These are phyloP conservation scores for Cutaneotrichosporon mucoides DNA, from an alignment of 1,284 basidiomycete species.

Conservation along the genomic window DNA sequence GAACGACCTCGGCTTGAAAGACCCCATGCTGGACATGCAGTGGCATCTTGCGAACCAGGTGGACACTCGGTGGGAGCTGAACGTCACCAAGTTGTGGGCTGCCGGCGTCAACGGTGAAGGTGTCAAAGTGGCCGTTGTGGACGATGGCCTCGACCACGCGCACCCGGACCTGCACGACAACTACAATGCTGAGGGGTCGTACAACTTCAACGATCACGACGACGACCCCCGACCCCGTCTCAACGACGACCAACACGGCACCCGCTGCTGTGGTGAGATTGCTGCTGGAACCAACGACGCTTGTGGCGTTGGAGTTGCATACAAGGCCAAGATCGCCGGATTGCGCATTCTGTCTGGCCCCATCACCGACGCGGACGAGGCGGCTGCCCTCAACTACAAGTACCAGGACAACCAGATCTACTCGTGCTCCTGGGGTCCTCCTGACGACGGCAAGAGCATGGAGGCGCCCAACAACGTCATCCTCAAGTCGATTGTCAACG, in stretches of 20 bases:
- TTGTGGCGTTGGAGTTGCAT: conserved; percentile 93
- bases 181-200: conserved; percentile 83
- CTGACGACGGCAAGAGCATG: conserved; percentile 93
- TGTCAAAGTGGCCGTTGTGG: conserved; percentile 85
- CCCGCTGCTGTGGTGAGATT: conserved; percentile 95
- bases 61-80: conserved; percentile 52
- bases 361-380: conserved; percentile 97
- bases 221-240: conserved; percentile 81
- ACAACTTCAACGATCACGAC: conserved; percentile 95
- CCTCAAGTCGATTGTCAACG: conserved; percentile 90
- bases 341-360: conserved; percentile 92
- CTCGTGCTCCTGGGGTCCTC: conserved; percentile 97
- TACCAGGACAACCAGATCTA: conserved; percentile 91
- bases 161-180: conserved; percentile 83
- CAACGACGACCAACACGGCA: conserved; percentile 93
- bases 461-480: conserved; percentile 91
- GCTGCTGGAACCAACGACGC: conserved; percentile 82
- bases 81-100: conserved; percentile 58
- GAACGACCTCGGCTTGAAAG: conserved; percentile 62
- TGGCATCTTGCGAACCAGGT: conserved; percentile 67
- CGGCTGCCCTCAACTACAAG: conserved; percentile 84
- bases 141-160: conserved; percentile 91
- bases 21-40: conserved; percentile 81
- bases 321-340: conserved; percentile 85
- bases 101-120: conserved; percentile 81